Percentiles rank a stretch among this genome's conserved stretches.
Evolutionary conservation across 2,329 filamentous ascomycete species (phyloP).

Genomic region (Arthrocladium fulminans): DNA sequence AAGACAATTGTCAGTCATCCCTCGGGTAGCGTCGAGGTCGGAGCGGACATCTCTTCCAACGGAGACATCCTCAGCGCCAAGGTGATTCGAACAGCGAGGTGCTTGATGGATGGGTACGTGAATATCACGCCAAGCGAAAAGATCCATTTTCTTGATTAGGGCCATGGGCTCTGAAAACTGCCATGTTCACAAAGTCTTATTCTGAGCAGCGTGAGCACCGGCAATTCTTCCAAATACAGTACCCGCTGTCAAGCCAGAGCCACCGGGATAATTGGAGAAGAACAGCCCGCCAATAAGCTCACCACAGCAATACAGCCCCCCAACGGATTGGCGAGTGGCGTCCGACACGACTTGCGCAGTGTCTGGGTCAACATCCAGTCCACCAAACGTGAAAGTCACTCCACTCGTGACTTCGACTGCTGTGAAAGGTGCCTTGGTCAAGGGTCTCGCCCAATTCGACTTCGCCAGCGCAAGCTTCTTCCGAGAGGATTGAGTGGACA

Average conservation of each 20-base stretch:
- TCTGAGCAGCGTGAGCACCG: conserved; percentile 27
- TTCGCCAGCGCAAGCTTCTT: conserved; percentile 45
- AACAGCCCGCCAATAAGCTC: conserved; percentile 60
- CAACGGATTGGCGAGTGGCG: conserved; percentile 31
- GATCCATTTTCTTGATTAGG: neutral
- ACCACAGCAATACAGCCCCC: conserved; percentile 51
- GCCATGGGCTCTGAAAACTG: conserved; percentile 3
- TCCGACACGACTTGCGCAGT: conserved; percentile 46
- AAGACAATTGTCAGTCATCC: conserved; percentile 37
- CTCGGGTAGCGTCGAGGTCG: conserved; percentile 31
- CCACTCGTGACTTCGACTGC: conserved; percentile 58
- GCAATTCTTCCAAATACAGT: conserved; percentile 45
- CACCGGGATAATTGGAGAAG: conserved; percentile 54
- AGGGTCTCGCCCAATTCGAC: conserved; percentile 56
- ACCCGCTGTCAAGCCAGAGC: conserved; percentile 52
- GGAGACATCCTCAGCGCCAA: conserved; percentile 14
- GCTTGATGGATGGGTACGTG: conserved; percentile 19
- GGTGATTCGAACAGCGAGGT: conserved; percentile 17
- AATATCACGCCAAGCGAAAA: conserved; percentile 6
- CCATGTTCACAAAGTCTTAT: neutral
- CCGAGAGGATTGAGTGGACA: conserved; percentile 49
- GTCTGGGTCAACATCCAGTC: conserved; percentile 47
- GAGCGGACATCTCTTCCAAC: conserved; percentile 11
- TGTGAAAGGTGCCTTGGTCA: conserved; percentile 50
- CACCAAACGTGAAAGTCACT: conserved; percentile 62